Base-by-base conservation (phyloP, 192 early-diverging fungal genomes). In the Coemansia sp. region DNA sequence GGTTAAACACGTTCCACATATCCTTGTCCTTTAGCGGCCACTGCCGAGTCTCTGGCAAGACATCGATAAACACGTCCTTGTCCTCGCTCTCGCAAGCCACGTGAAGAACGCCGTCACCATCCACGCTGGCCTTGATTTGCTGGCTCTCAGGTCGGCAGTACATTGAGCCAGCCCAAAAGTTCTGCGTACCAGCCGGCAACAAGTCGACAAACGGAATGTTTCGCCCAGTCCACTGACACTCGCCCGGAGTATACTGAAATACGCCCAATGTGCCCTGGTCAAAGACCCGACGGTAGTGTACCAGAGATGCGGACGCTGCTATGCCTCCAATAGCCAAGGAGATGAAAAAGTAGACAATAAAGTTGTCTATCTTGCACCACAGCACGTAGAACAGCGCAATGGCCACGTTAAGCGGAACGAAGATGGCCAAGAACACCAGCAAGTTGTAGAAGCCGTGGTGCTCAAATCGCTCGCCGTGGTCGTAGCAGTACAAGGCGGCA, bases 391-490 rank as follows among this genome's bases (percentile, higher is more conserved):
- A 63, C 36, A 64, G 46, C 19, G 77, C 84, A 48, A 87, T 64
- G 8, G 71, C 64, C 12, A 76, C 7, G 63, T 87, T 87, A 19
- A 87, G 70, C 3, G 85, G 86, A 1, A 87, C 36, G 14, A 61
- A 72, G n/a, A 87, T 84, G 4, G 72, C 75, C 72, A 86, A 23
- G 25, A 86, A 85, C n/a, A 87, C 86, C 10, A 87, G 71, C 62
- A 87, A 44, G 37, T 87, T 87, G 69, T 87, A 87, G 29, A 85
- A 82, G 0, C 86, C 86, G 48, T 87, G 86, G 14, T 73, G 39
- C 38, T 87, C 82, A 48, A 87, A 87, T n/a, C 80, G 68, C 61
- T 87, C 86, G 50, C 86, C 86, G 19, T 86, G 82, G 69, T 87
- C 86, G 68, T 84, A 87, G 9, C 46, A 63, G 58, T 87, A 86